Conservation (phyloP, 2,329 filamentous ascomycete genomes). For the Cryphonectria parasitica region DNA sequence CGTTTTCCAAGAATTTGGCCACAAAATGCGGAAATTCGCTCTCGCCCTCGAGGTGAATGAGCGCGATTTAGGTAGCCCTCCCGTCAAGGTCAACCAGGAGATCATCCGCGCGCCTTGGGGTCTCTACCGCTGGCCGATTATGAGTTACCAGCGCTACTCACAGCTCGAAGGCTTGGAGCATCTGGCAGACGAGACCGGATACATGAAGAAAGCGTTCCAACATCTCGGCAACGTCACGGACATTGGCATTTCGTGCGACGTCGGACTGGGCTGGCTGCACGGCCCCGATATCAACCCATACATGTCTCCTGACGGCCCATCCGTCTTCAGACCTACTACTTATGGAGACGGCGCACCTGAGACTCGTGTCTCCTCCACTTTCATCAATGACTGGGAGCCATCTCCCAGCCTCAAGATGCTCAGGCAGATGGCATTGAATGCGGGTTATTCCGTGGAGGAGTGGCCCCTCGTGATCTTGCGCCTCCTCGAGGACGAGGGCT, state of each 20-base stretch:
- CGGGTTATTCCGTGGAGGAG: slow-evolving; percentile 40
- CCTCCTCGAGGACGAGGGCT: slow-evolving; percentile 42
- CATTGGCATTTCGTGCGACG: slow-evolving; percentile 69
- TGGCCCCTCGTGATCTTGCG: slow-evolving; percentile 41
- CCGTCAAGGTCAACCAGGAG: slow-evolving; percentile 59
- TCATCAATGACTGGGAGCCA: neutral
- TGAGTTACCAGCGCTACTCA: slow-evolving; percentile 61
- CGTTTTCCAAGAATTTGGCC: slow-evolving; percentile 64
- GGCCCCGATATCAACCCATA: slow-evolving; percentile 54
- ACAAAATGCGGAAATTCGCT: slow-evolving; percentile 65
- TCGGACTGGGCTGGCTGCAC: slow-evolving; percentile 68
- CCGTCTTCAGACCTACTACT: slow-evolving; percentile 24
- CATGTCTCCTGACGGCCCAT: slow-evolving; percentile 5
- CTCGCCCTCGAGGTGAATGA: slow-evolving; percentile 72
- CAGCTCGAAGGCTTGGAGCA: slow-evolving; percentile 63
- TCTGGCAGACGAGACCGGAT: slow-evolving; percentile 64
- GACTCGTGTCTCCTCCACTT: neutral
- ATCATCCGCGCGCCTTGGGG: slow-evolving; percentile 65
- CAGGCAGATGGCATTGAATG: slow-evolving; percentile 43
- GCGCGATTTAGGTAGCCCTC: slow-evolving; percentile 51
- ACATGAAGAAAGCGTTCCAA: slow-evolving; percentile 62
- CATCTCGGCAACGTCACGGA: slow-evolving; percentile 60
- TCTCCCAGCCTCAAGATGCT: slow-evolving; percentile 33
- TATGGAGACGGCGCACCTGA: slow-evolving; percentile 11
- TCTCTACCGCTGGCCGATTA: slow-evolving; percentile 65